Evolutionary conservation across 176 grass and related monocot species (phyloP).

Genomic region (Oryza officinalis): DNA sequence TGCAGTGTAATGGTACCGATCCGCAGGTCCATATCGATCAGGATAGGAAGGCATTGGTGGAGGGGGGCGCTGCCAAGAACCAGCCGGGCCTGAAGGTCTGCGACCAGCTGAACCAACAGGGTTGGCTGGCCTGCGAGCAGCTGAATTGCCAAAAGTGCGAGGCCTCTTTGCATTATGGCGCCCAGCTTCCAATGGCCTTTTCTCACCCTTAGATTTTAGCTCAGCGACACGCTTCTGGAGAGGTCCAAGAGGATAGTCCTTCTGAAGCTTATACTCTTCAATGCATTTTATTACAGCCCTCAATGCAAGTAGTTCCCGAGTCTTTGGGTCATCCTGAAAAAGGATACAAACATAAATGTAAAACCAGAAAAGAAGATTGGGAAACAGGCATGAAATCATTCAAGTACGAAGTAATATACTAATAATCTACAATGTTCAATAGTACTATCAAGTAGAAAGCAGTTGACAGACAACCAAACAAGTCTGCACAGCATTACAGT

Average conservation of each 20-base stretch:
- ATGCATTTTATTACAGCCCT: slow-evolving; percentile 66
- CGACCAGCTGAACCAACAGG: slow-evolving; percentile 38
- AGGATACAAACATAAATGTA: neutral
- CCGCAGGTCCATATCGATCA: slow-evolving; percentile 37
- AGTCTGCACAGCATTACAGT: neutral
- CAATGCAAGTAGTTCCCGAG: slow-evolving; percentile 52
- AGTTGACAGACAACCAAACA: neutral
- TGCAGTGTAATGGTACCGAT: slow-evolving; percentile 45
- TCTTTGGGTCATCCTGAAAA: slow-evolving; percentile 59
- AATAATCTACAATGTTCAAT: neutral
- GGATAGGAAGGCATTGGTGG: slow-evolving; percentile 36
- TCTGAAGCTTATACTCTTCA: slow-evolving; percentile 77
- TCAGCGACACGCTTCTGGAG: slow-evolving; percentile 63
- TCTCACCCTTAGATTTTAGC: slow-evolving; percentile 65
- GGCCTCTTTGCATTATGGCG: slow-evolving; percentile 53
- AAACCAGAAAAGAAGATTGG: neutral
- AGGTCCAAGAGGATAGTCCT: slow-evolving; percentile 68
- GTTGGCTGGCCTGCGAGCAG: slow-evolving; percentile 35
- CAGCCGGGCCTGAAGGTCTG: slow-evolving; percentile 35
- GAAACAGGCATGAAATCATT: neutral
- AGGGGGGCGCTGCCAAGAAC: slow-evolving; percentile 49
- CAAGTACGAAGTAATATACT: neutral
- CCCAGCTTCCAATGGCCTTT: slow-evolving; percentile 43
- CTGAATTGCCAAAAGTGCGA: slow-evolving; percentile 27
- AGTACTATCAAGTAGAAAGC: neutral